phyloP scores from a whole-genome alignment of 192 early-diverging fungal genomes.

The Funneliformis geosporum region DNA sequence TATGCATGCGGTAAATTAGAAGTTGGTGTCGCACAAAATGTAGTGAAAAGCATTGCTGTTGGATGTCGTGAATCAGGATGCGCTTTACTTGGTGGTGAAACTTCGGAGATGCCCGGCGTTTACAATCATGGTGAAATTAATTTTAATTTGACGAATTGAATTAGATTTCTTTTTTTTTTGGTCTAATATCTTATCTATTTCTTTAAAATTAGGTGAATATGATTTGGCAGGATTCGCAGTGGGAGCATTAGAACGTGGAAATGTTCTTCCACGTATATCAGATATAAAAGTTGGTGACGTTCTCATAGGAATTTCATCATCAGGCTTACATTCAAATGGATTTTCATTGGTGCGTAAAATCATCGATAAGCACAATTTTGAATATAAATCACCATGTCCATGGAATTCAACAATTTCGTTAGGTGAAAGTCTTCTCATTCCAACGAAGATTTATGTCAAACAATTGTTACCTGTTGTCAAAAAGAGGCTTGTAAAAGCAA shows the following conservation, averaged over 20 bases:
- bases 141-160: neutral
- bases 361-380: constrained; percentile 70
- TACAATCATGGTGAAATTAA: constrained; percentile 59
- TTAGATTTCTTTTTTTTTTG: neutral
- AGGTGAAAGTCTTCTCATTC: constrained; percentile 85
- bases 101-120: constrained; percentile 98
- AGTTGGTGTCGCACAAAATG: constrained; percentile 85
- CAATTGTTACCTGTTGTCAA: constrained; percentile 83
- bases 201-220: constrained; percentile 59
- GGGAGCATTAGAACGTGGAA: constrained; percentile 89
- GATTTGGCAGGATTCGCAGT: constrained; percentile 98
- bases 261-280: constrained; percentile 83
- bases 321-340: constrained; percentile 98
- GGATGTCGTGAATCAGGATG: constrained; percentile 89
- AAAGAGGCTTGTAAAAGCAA: constrained; percentile 82
- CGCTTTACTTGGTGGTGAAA: constrained; percentile 98
- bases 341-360: constrained; percentile 96
- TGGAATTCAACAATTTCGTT: constrained; percentile 70
- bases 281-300: constrained; percentile 79
- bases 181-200: neutral
- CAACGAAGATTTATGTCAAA: constrained; percentile 96
- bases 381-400: constrained; percentile 80
- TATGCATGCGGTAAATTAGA: constrained; percentile 95
- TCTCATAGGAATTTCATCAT: constrained; percentile 90
- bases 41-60: constrained; percentile 91